Evolutionary conservation across 371 early-diverging fungal species (phyloP).

Genomic region (Actinomortierella wolfii): DNA sequence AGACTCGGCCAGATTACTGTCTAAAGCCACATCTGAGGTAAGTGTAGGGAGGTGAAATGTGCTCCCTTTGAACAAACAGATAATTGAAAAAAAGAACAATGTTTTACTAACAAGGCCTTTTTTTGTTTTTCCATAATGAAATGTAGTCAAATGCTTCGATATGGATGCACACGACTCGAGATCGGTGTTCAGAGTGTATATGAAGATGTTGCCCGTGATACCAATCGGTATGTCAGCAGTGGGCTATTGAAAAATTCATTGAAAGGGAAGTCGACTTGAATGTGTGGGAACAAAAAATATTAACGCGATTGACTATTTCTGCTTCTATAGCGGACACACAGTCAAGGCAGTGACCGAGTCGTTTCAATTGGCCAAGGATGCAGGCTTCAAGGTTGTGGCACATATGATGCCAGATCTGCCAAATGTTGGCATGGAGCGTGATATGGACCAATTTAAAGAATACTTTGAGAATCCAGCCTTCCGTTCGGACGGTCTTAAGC

Average conservation of each 20-base stretch:
- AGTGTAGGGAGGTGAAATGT: slow-evolving; percentile 4
- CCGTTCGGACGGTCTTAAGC: slow-evolving; percentile 98
- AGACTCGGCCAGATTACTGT: slow-evolving; percentile 99
- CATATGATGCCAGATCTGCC: slow-evolving; percentile 99
- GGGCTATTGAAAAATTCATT: background rate
- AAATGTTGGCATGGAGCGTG: slow-evolving; percentile 99
- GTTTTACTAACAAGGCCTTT: slow-evolving; percentile 3
- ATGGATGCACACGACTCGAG: slow-evolving; percentile 99
- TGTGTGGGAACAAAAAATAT: too few relatives aligned
- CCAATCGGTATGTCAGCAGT: slow-evolving; percentile 74
- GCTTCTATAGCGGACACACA: slow-evolving; percentile 90
- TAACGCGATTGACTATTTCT: too few relatives aligned
- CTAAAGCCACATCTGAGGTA: slow-evolving; percentile 92
- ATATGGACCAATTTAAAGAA: slow-evolving; percentile 99
- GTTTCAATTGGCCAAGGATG: slow-evolving; percentile 98
- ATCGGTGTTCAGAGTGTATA: slow-evolving; percentile 99
- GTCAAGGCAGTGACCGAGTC: slow-evolving; percentile 98
- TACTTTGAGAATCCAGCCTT: slow-evolving; percentile 99
- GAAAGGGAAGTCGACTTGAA: too few relatives aligned
- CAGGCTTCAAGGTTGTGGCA: slow-evolving; percentile 99
- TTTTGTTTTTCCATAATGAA: background rate
- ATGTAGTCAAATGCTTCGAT: slow-evolving; percentile 94
- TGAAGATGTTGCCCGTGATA: slow-evolving; percentile 99
- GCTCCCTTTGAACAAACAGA: background rate
- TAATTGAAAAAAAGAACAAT: background rate